A percentile compares a stretch with the other conserved stretches of the same genome.
Conservation (phyloP, 495 filamentous ascomycete species). For the Aspergillus egyptiacus region DNA sequence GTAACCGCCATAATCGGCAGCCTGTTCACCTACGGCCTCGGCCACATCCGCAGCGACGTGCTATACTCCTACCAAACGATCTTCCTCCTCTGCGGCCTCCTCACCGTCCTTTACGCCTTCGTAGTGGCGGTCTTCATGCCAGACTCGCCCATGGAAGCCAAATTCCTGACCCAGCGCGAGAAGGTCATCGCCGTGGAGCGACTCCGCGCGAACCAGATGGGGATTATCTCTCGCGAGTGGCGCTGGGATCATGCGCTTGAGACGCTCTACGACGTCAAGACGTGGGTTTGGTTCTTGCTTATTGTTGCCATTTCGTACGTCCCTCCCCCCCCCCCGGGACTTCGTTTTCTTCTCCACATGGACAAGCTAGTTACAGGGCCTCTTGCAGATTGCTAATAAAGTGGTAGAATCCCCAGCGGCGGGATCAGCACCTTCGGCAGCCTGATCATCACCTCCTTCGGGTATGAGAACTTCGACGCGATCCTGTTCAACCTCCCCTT, state of each 20-base stretch:
- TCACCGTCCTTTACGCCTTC: conserved; percentile 33
- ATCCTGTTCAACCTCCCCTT: conserved; percentile 32
- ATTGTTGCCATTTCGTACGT: conserved; percentile 25
- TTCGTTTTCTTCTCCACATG: background rate
- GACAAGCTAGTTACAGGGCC: background rate
- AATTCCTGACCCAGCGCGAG: conserved; percentile 37
- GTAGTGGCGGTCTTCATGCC: conserved; percentile 42
- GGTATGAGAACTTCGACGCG: conserved; percentile 26
- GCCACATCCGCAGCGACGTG: conserved; percentile 42
- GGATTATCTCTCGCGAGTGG: conserved; percentile 41
- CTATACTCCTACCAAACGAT: conserved; percentile 50
- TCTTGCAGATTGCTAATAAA: background rate
- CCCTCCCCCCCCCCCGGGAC: background rate
- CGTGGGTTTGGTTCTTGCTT: conserved; percentile 25
- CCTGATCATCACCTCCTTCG: conserved; percentile 35
- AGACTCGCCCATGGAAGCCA: conserved; percentile 45
- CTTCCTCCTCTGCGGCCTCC: conserved; percentile 48
- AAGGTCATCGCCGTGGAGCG: conserved; percentile 47
- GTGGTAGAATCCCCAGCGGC: conserved; percentile 26
- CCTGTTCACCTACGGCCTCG: conserved; percentile 50
- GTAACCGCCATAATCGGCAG: conserved; percentile 33
- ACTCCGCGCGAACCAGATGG: conserved; percentile 49
- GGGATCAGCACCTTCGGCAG: conserved; percentile 32
- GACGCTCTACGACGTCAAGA: conserved; percentile 40
- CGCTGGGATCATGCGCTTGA: conserved; percentile 47